Evolutionary conservation across 345 rosid genomes (phyloP).

Genomic region (Sisymbrium altissimum): DNA sequence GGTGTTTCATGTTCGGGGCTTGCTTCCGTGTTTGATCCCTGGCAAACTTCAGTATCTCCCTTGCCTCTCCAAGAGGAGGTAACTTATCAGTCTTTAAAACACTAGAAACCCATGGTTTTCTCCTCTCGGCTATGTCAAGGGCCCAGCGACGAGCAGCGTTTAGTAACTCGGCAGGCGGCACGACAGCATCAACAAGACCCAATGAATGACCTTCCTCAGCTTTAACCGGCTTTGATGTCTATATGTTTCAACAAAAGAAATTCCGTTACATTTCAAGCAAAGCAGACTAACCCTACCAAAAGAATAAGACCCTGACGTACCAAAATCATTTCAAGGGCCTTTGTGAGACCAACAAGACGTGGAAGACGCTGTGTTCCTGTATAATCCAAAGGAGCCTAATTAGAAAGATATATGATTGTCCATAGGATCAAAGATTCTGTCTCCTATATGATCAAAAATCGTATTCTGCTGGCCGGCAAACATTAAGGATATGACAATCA

Average conservation of each 20-base stretch:
- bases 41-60: conserved; percentile 81
- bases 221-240: conserved; percentile 83
- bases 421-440: background rate
- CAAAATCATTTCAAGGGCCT: conserved; percentile 97
- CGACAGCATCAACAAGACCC: conserved; percentile 84
- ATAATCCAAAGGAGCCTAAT: conserved; percentile 30
- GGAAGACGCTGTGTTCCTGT: conserved; percentile 99
- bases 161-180: conserved; percentile 60
- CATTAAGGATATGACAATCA: background rate
- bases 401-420: background rate
- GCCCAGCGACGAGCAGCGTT: conserved; percentile 83
- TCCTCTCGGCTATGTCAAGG: conserved; percentile 62
- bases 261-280: background rate
- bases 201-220: conserved; percentile 65
- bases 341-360: conserved; percentile 93
- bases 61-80: conserved; percentile 85
- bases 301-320: conserved; percentile 40
- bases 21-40: conserved; percentile 64
- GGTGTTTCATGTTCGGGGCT: conserved; percentile 84
- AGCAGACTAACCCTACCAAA: conserved; percentile 11
- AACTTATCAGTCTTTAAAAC: conserved; percentile 75
- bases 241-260: conserved; percentile 2
- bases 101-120: conserved; percentile 82
- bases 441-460: background rate
- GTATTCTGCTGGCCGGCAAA: background rate